These are phyloP conservation scores for Penstemon davidsonii DNA, from an alignment of 257 asterid species.

Conservation along the genomic window DNA sequence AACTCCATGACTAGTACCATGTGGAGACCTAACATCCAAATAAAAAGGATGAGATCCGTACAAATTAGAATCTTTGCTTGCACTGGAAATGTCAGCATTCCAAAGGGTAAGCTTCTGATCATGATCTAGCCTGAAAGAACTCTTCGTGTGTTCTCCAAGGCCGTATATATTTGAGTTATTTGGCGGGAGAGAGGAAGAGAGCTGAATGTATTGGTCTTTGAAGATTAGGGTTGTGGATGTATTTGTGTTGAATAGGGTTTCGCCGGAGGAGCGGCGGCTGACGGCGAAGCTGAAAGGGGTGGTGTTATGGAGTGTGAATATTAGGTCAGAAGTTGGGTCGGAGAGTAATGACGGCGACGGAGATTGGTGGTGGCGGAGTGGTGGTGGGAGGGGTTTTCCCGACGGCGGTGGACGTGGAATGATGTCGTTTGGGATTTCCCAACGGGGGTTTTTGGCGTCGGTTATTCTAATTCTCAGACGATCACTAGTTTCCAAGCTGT, in stretches of 20 bases:
- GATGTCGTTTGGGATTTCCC: slow-evolving; percentile 51
- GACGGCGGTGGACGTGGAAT: slow-evolving; percentile 35
- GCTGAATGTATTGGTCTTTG: slow-evolving; percentile 86
- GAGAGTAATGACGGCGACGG: slow-evolving; percentile 29
- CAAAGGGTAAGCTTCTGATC: slow-evolving; percentile 77
- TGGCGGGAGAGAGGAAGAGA: slow-evolving; percentile 65
- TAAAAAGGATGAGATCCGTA: slow-evolving; percentile 93
- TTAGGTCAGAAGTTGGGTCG: slow-evolving; percentile 41
- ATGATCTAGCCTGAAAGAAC: slow-evolving; percentile 51
- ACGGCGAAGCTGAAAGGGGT: slow-evolving; percentile 55
- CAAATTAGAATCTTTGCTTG: slow-evolving; percentile 56
- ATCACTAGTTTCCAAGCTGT: slow-evolving; percentile 53
- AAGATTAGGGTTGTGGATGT: slow-evolving; percentile 44
- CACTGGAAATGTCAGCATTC: slow-evolving; percentile 71
- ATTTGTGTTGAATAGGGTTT: slow-evolving; percentile 42
- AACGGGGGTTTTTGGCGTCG: slow-evolving; percentile 44
- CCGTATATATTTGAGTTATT: slow-evolving; percentile 64
- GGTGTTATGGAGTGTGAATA: slow-evolving; percentile 47
- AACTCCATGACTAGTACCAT: slow-evolving; percentile 72
- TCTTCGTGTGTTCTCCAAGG: slow-evolving; percentile 83
- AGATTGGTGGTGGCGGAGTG: slow-evolving; percentile 15
- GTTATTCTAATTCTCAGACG: slow-evolving; percentile 55
- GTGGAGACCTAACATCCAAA: slow-evolving; percentile 72
- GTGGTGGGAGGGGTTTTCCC: slow-evolving; percentile 6
- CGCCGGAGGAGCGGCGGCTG: slow-evolving; percentile 49